Evolutionary conservation across 306 rosid species (phyloP), one percentile per base, ranked within the genome.

Genomic region (Trichosanthes cucumerina): DNA sequence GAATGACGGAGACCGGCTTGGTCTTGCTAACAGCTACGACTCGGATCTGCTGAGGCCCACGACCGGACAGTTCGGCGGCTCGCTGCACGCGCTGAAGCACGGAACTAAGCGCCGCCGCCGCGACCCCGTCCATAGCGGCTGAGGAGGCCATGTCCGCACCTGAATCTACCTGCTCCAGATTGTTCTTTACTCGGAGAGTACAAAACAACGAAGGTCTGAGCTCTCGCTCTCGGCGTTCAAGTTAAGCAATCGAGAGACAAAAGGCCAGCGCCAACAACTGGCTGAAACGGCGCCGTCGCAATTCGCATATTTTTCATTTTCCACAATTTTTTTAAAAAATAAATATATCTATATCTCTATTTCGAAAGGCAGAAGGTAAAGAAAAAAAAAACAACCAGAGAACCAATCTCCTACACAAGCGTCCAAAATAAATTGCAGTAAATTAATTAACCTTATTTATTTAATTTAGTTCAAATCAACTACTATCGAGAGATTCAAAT

Each of bases 1-100:
- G 90, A 85, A 92, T 66, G 71, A 83, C 72, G 50, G 96, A 82
- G 53, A 87, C 88, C 9, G 93, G 77, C 82, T 95, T 95, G 43
- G 96, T 95, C 84, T 95, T 95, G 87, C 97, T 91, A 50, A 89
- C 98, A 26, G 96, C 98, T 62, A 95, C 92, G 4, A 92, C 86
- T 13, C 93, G 92, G 41, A 95, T 62, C 69, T 83, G 83, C 1
- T 86, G 81, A 72, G 89, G 44, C 2, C 68, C 78, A 16, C 93
- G 89, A 9, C 88, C 87, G 0, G 93, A 85, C 3, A 83, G 71
- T 24, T 89, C 93, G 24, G 98, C 90, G 26, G 98, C 96, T 39
- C 15, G 86, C 9, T 84, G 90, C 79, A 83, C 92, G 43, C 92
- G 90, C 15, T 86, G 89, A 47, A 89, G 80, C 24, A 86, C 96